Base-by-base conservation (phyloP, 495 filamentous ascomycete genomes). In the Hypoxylon lenormandii region DNA sequence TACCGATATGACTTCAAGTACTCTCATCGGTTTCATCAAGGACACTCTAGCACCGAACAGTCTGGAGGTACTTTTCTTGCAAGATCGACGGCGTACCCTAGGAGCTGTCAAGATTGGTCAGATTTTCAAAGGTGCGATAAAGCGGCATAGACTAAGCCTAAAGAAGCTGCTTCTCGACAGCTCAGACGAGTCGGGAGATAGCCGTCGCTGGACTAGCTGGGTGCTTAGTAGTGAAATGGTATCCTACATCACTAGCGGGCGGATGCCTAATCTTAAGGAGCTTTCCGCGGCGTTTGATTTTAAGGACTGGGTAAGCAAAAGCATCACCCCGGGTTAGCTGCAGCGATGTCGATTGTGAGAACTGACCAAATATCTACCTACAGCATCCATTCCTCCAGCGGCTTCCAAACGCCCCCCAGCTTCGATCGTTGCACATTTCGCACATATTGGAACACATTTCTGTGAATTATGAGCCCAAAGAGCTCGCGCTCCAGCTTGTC, bases 311-410 rank as follows among this genome's bases (percentile, higher is more conserved):
- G 92, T 96, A 84, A 80, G 87, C 76, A 62, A 28, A 66, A 33
- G 4, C 42, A 55, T 36, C 30, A 22, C 33, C 48, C 46, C 38
- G 5, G 22, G 55, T 28, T 64, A 47, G 30, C 43, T 33, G 46
- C 28, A 47, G 18, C 15, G 22, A 16, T 21, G 16, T 30, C 15
- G 48, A 37, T 19, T n/a, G 43, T 23, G 37, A 56, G 60, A 56
- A 76, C 76, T 78, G 74, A 80, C 50, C 13, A 10, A 16, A 42
- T 28, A 12, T 56, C 7, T 48, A 12, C 16, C 40, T 48, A 58
- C 64, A 96, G 93, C 94, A 98, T 81, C 90, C 85, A 65, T 93
- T 98, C 82, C 85, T 98, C 4, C 92, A 93, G 69, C 83, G 89
- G 53, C 85, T 98, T 15, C 92, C 92, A 1, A 83, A 88, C 28